phyloP scores from a whole-genome alignment of 495 filamentous ascomycete species.

The Friedmanniomyces simplex region DNA sequence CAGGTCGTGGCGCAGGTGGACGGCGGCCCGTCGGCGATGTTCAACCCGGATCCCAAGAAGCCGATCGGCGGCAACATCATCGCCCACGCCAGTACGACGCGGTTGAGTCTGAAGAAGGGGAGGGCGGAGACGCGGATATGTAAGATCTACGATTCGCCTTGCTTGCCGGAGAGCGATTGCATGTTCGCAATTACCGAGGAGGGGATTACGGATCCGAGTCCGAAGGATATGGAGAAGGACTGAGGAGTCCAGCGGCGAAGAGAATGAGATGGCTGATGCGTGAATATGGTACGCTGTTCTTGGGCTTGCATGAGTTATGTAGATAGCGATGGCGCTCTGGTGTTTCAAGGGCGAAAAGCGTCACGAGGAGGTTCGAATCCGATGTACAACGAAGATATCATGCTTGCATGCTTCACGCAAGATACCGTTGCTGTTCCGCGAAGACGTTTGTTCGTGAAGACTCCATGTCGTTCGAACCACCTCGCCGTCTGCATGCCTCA shows the following conservation, averaged over 20 bases:
- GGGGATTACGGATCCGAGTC: constrained; percentile 88
- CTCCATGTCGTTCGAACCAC: no score
- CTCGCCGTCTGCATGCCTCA: background rate
- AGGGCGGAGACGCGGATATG: constrained; percentile 90
- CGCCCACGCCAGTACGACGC: constrained; percentile 87
- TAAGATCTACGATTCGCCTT: constrained; percentile 98
- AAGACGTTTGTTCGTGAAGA: no score
- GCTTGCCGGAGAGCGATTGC: constrained; percentile 90
- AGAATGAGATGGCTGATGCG: background rate
- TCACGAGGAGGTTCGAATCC: background rate
- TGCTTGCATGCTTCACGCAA: background rate
- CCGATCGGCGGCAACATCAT: constrained; percentile 99
- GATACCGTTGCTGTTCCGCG: background rate
- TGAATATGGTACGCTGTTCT: background rate
- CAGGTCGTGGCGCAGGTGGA: constrained; percentile 98
- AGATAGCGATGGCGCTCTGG: background rate
- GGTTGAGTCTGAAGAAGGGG: constrained; percentile 87
- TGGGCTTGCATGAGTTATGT: background rate
- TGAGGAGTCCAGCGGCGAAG: constrained; percentile 11
- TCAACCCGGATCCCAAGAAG: constrained; percentile 98
- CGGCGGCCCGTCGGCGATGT: constrained; percentile 91
- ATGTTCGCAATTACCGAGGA: constrained; percentile 95
- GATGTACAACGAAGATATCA: background rate
- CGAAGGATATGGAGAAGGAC: constrained; percentile 88
- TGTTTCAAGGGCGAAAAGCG: background rate